Evolutionary conservation across 1,284 basidiomycete genomes (phyloP), one percentile per base, ranked within the genome.

Genomic region (Ganoderma sp.): DNA sequence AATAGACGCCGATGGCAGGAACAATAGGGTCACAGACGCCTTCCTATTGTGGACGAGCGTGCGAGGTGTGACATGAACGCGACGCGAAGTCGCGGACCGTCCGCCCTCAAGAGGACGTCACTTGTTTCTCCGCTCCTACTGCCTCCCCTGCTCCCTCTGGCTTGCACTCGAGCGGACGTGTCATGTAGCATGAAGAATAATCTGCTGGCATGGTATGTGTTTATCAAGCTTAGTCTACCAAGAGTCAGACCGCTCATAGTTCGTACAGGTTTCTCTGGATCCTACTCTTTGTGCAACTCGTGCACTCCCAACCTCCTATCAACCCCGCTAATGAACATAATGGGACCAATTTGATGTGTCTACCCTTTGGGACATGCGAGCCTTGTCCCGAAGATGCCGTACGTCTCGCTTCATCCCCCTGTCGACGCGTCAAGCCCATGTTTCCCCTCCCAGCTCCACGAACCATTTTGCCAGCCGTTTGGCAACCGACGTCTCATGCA

Each of bases 391-490:
- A 84, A 19, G 89, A 92, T 70, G 86, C 89, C 63, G 95, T 96
- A 77, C 72, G 90, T 85, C 42, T 9, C 52, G 60, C 28, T 39
- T 22, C 15, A 42, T 17, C 15, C 52, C 56, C 22, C 57, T 61
- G 25, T 64, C 37, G 66, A 10, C 39, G 65, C 50, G 5, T 61
- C 39, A 41, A 41, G 58, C 42, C 54, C 63, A 45, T 67, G 67
- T 17, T 17, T 32, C 41, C 37, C 56, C 12, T n/a, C 50, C 14
- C 73, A 96, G 95, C 83, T 93, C 32, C 82, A 89, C 73, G 88
- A 96, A 81, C 94, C 95, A 1, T 97, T 93, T 79, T 97, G 95
- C 79, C 88, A 93, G 76, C 95, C 95, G 7, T 97, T 95, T 76
- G 95, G 95, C 56, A 96, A 96, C 79, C 88, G 95, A 43, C 88